Evolutionary conservation across 1,284 basidiomycete species (phyloP).

Genomic region (Somion occarium): DNA sequence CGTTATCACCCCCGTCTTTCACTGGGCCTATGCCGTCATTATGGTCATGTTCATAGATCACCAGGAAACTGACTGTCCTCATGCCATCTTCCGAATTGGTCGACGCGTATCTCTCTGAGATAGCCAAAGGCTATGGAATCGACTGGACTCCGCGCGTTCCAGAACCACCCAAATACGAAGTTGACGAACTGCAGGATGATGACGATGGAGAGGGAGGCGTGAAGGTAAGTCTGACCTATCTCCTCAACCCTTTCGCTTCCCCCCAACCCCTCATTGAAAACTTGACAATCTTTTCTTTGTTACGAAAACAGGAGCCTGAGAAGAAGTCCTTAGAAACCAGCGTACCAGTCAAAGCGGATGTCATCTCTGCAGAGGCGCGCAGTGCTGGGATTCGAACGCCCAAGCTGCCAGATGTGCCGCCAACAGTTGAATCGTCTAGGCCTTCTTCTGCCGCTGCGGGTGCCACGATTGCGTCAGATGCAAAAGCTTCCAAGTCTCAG

Average conservation of each 20-base stretch:
- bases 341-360: constrained; percentile 21
- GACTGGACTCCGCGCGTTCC: constrained; percentile 49
- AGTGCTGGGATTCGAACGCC: constrained; percentile 28
- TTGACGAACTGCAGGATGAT: constrained; percentile 12
- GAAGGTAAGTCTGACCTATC: constrained; percentile 26
- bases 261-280: background rate
- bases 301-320: constrained; percentile 11
- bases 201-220: constrained; percentile 28
- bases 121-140: constrained; percentile 84
- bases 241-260: background rate
- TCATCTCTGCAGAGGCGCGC: constrained; percentile 29
- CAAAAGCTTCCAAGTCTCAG: constrained; percentile 19
- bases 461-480: background rate
- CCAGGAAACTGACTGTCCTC: constrained; percentile 64
- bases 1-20: background rate
- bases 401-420: constrained; percentile 44
- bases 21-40: background rate
- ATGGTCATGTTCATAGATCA: constrained; percentile 41
- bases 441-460: constrained; percentile 16
- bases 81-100: constrained; percentile 76
- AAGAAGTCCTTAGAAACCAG: constrained; percentile 9
- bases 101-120: constrained; percentile 84
- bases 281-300: constrained; percentile 4
- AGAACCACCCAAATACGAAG: constrained; percentile 10
- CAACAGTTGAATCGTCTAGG: constrained; percentile 25